A percentile compares a stretch with the other conserved stretches of the same genome.
Evolutionary conservation across 176 grass and related monocot genomes (phyloP).

Genomic region (Cymbopogon citratus): DNA sequence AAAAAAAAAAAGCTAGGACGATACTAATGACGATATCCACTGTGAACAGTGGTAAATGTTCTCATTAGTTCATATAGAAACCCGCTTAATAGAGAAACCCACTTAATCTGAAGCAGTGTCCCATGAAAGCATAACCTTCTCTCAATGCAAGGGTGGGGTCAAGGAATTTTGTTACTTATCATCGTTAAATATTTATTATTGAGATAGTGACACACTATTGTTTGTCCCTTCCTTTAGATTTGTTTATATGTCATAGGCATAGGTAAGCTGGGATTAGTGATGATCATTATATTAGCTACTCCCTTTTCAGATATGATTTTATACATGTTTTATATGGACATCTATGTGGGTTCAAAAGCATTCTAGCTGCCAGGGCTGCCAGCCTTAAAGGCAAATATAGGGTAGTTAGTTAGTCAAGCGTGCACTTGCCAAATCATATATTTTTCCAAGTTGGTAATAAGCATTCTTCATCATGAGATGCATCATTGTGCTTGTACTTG

Average conservation of each 20-base stretch:
- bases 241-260: conserved; percentile 14
- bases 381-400: conserved; percentile 24
- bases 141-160: conserved; percentile 15
- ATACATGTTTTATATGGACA: conserved; percentile 22
- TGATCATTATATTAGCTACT: background rate
- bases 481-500: conserved; percentile 43
- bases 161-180: background rate
- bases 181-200: conserved; percentile 11
- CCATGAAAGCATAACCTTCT: conserved; percentile 7
- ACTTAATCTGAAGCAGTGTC: background rate
- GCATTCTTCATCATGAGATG: conserved; percentile 27
- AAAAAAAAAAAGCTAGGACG: too few species aligned
- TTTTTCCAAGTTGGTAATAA: conserved; percentile 33
- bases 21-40: too few species aligned
- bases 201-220: conserved; percentile 6
- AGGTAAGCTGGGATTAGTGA: conserved; percentile 20
- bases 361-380: background rate
- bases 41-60: too few species aligned
- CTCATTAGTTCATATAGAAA: too few species aligned
- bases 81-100: background rate
- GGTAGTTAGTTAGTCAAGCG: conserved; percentile 34
- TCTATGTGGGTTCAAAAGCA: conserved; percentile 11
- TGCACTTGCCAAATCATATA: conserved; percentile 36
- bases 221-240: conserved; percentile 30
- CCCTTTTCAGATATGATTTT: conserved; percentile 34